Percentiles rank a stretch among this genome's conserved stretches.
Evolutionary conservation across 2,329 filamentous ascomycete genomes (phyloP).

Genomic region (Trichoderma polysporum): DNA sequence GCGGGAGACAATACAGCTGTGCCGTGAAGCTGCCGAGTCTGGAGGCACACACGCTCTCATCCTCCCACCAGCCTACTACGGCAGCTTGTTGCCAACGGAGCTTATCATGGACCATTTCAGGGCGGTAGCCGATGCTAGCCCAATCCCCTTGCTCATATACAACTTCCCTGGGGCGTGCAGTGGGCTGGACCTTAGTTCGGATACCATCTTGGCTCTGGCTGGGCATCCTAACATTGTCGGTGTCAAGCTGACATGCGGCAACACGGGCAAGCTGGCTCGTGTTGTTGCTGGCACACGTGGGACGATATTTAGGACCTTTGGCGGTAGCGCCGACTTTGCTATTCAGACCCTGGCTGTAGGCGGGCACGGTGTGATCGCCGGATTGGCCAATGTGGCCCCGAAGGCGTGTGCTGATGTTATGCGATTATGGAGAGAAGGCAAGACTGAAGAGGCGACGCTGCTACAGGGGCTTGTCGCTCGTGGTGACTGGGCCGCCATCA

Average conservation of each 20-base stretch:
- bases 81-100: conserved; percentile 56
- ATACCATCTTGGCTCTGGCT: conserved; percentile 53
- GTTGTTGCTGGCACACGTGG: conserved; percentile 46
- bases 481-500: conserved; percentile 69
- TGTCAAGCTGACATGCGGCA: conserved; percentile 63
- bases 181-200: conserved; percentile 58
- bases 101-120: conserved; percentile 62
- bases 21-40: conserved; percentile 60
- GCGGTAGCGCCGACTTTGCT: conserved; percentile 72
- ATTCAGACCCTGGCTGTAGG: conserved; percentile 69
- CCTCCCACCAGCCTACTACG: conserved; percentile 69
- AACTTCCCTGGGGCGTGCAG: conserved; percentile 60
- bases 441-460: conserved; percentile 56
- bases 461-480: conserved; percentile 64
- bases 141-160: conserved; percentile 61
- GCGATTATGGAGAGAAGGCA: conserved; percentile 59
- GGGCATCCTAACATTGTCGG: conserved; percentile 59
- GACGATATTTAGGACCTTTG: conserved; percentile 62
- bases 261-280: conserved; percentile 58
- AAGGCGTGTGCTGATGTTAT: conserved; percentile 62
- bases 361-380: conserved; percentile 69
- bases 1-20: conserved; percentile 64
- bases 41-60: conserved; percentile 68
- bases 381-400: conserved; percentile 69
- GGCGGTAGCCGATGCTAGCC: conserved; percentile 57